Base-by-base conservation (phyloP, 192 early-diverging fungal species). In the Backusella parvicylindrica region DNA sequence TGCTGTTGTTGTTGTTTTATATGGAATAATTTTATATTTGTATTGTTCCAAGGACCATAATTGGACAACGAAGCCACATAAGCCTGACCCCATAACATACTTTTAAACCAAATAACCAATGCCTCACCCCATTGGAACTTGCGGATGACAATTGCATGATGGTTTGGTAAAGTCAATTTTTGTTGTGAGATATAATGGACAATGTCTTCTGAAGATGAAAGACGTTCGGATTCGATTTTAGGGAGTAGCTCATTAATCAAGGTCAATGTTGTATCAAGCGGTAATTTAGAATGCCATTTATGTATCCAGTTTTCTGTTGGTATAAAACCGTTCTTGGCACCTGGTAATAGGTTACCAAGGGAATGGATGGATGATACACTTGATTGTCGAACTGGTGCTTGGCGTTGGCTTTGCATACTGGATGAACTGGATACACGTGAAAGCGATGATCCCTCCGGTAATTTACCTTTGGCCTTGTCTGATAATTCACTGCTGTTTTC, bases 31-130 rank as follows among this genome's bases (percentile, higher is more conserved):
- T 82, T 81, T 28, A 89, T 85, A 16, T 82, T 74, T 5, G 89
- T 91, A 63, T 87, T 88, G 65, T 90, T 84, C 91, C 91, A 92
- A 12, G 85, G 80, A 38, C 89, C 88, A 56, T 82, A 74, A 9
- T 82, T 86, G n/a, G 84, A 82, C 64, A 85, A 75, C 0, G 86
- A 84, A 0, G 89, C 84, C 6, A 88, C 73, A 77, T 92, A 93
- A 6, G 89, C 82, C 49, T 90, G 86, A 43, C 90, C 90, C 92
- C 90, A 92, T 43, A 93, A 72, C n/a, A 90, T 71, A 63, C 86
- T 86, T 16, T 85, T 80, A 76, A 89, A 91, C 89, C 92, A 91
- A 35, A 87, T 82, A n/a, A 89, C 79, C 64, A 91, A 66, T 9
- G 88, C 86, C 36, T 85, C 86, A 35, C 82, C 77, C 77, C 90